These are phyloP conservation scores for Entomortierella lignicola DNA, from an alignment of 192 early-diverging fungal genomes.

Conservation along the genomic window DNA sequence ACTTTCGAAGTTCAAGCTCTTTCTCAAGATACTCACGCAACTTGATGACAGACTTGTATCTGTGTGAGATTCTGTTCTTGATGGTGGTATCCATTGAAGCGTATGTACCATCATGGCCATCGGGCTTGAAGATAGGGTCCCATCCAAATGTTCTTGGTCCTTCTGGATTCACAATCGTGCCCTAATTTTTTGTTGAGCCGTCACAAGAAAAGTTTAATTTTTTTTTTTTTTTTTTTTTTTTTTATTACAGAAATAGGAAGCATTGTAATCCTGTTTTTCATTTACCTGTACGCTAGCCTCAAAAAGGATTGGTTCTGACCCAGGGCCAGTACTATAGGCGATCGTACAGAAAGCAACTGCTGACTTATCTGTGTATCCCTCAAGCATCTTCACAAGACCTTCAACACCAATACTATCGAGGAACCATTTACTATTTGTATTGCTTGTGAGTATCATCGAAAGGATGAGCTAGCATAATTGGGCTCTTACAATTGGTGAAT, in stretches of 20 bases:
- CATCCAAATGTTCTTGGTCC: constrained; percentile 92
- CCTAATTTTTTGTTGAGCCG: too few species aligned
- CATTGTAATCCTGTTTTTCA: background rate
- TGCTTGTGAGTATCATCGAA: background rate
- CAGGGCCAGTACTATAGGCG: constrained; percentile 86
- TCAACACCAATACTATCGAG: constrained; percentile 81
- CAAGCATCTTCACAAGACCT: constrained; percentile 85
- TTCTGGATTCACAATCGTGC: constrained; percentile 86
- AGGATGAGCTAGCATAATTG: background rate
- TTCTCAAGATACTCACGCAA: constrained; percentile 58
- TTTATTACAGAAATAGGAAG: background rate
- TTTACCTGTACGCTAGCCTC: constrained; percentile 80
- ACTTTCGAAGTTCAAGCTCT: constrained; percentile 11
- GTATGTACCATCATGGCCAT: constrained; percentile 78
- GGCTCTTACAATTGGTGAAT: background rate
- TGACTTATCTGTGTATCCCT: constrained; percentile 88
- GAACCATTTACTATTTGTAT: constrained; percentile 89
- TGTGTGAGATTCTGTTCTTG: constrained; percentile 95
- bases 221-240: too few species aligned
- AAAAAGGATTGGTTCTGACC: constrained; percentile 85
- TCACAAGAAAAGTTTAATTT: too few species aligned
- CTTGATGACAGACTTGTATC: constrained; percentile 80
- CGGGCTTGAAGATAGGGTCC: constrained; percentile 96
- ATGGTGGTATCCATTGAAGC: constrained; percentile 87
- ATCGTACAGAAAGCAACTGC: constrained; percentile 94